phyloP scores from a whole-genome alignment of 2,329 filamentous ascomycete genomes.

The Amphichorda felina region DNA sequence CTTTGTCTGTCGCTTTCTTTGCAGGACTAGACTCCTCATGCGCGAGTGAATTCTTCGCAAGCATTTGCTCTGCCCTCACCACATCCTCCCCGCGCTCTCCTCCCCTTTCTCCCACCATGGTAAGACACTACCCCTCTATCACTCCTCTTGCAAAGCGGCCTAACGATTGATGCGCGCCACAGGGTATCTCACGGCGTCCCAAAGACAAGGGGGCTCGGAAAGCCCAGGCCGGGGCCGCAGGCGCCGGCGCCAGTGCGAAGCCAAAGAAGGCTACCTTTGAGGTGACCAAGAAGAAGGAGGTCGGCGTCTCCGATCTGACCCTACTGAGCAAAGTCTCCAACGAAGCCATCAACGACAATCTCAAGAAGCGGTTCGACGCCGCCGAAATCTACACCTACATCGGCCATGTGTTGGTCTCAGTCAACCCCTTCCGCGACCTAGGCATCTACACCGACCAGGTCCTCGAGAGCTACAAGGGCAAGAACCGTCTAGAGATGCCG shows the following conservation, averaged over 20 bases:
- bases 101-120: constrained; percentile 15
- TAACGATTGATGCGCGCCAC: constrained; percentile 6
- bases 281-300: constrained; percentile 96
- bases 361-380: constrained; percentile 97
- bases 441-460: constrained; percentile 96
- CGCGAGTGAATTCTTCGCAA: neutral
- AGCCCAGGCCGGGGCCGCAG: constrained; percentile 26
- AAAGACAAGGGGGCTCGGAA: constrained; percentile 24
- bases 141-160: neutral
- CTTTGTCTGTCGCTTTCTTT: no score
- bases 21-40: constrained; percentile 1
- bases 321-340: constrained; percentile 98
- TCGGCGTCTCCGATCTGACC: constrained; percentile 94
- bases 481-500: constrained; percentile 90
- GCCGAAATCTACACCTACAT: constrained; percentile 99
- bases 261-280: constrained; percentile 96
- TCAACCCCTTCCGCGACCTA: constrained; percentile 94
- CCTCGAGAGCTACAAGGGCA: constrained; percentile 86
- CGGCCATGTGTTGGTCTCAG: constrained; percentile 96
- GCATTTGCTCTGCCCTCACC: constrained; percentile 6
- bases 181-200: constrained; percentile 28
- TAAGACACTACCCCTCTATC: constrained; percentile 10
- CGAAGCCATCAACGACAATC: constrained; percentile 97
- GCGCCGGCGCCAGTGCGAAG: constrained; percentile 37
- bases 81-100: constrained; percentile 6